Evolutionary conservation across 495 filamentous ascomycete genomes (phyloP), one percentile per base, ranked within the genome.

Genomic region (Coniosporium apollinis): DNA sequence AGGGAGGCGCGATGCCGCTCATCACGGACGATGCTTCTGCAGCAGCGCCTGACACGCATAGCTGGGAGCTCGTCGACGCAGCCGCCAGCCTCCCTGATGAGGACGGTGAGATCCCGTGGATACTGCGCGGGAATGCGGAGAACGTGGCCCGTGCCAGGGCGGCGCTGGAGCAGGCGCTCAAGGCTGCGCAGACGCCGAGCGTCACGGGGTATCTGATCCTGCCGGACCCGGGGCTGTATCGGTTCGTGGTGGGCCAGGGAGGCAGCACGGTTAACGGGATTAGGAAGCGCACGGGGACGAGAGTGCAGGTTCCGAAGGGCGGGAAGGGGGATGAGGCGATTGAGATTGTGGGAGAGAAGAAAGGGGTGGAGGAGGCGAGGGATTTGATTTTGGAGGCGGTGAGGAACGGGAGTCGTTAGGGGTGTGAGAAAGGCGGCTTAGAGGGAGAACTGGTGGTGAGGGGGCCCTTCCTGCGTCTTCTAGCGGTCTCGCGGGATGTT

Each of bases 251-350:
- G 38, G 89, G 89, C 16, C 77, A 75, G 48, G 79, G 79, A 31
- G 91, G 89, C 39, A 78, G 71, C 53, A 82, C 85, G 54, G 85
- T 99, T 58, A 94, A 92, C 55, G 59, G 67, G 7, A 94, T 99
- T 52, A 75, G 91, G 38, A 83, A 79, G 58, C 72, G 86, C 61
- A 94, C 85, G 29, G 82, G 79, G 19, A 92, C 84, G 62, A 79
- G 76, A 52, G 87, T 99, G 55, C 82, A 79, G 24, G 83, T 96
- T 30, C 89, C 89, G 28, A 72, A 79, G 42, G 78, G 81, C 50
- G 68, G 67, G 25, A 71, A 67, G 47, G 70, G 65, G 5, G 69
- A 64, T 22, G 84, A 93, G 50, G 81, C 87, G 2, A 94, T 96
- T 49, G 81, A 92, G 59, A 74, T 96, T 47, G 59, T 74, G 35